Conservation (phyloP, 768 basidiomycete species). For the Candolleomyces eurysporus region DNA sequence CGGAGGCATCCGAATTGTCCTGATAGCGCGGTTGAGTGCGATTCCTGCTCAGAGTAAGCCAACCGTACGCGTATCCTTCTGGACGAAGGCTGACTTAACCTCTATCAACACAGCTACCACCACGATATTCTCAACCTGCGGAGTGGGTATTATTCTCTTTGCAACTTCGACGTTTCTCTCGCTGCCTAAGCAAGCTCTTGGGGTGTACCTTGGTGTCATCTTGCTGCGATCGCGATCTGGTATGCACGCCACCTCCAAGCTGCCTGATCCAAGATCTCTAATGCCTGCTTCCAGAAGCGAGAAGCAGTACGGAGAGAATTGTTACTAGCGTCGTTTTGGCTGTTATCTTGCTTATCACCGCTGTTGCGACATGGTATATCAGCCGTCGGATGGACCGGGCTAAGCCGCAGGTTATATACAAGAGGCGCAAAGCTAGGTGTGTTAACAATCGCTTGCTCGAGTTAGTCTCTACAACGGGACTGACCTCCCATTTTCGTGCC, state of each 20-base stretch:
- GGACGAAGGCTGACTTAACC: constrained; percentile 5
- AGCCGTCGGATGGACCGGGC: constrained; percentile 63
- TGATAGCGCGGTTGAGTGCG: constrained; percentile 75
- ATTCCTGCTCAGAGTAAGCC: constrained; percentile 83
- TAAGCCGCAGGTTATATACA: constrained; percentile 65
- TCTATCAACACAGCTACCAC: constrained; percentile 66
- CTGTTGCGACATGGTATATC: constrained; percentile 84
- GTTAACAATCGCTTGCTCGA: background rate
- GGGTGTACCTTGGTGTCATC: constrained; percentile 86
- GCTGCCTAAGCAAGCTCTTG: constrained; percentile 87
- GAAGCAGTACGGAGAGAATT: constrained; percentile 43
- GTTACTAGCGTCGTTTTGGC: constrained; percentile 69
- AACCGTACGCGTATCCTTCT: background rate
- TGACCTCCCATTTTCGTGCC: background rate
- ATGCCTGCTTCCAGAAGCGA: constrained; percentile 18
- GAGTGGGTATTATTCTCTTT: constrained; percentile 80
- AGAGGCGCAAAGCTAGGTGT: constrained; percentile 68
- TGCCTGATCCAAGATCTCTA: too few species aligned
- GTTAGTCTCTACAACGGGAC: too few species aligned
- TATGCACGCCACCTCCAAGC: constrained; percentile 6
- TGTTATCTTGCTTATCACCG: constrained; percentile 70
- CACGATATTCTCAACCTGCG: constrained; percentile 85
- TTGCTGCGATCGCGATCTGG: constrained; percentile 51
- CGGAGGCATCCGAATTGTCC: constrained; percentile 83
- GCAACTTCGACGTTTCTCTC: constrained; percentile 77